Conservation (phyloP, 805 yeast genomes). For the Saccharomycopsis fodiens region DNA sequence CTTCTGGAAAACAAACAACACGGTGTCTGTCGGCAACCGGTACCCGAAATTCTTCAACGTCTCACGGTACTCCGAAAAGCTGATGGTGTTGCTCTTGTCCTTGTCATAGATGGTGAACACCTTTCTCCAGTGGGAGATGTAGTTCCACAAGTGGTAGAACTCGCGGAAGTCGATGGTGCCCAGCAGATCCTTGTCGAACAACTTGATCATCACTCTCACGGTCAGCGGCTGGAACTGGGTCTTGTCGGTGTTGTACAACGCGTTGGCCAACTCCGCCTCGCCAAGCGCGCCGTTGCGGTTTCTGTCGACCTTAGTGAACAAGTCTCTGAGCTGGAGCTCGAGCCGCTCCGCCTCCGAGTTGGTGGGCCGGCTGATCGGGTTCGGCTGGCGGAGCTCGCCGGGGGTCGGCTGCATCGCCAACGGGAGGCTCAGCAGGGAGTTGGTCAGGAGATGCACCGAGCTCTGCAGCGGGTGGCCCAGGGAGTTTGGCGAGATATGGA, state of each 20-base stretch:
- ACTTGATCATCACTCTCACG: slow-evolving; percentile 52
- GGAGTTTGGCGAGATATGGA: not conserved
- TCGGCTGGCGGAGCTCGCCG: slow-evolving; percentile 17
- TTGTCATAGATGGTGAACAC: slow-evolving; percentile 56
- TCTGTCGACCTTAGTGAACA: slow-evolving; percentile 49
- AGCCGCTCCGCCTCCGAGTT: slow-evolving; percentile 23
- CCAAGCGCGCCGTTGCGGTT: slow-evolving; percentile 46
- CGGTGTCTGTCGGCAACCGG: slow-evolving; percentile 50
- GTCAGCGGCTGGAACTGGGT: slow-evolving; percentile 56
- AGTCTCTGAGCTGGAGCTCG: slow-evolving; percentile 40
- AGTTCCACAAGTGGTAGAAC: slow-evolving; percentile 64
- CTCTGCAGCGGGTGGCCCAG: not conserved
- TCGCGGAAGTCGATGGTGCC: slow-evolving; percentile 51
- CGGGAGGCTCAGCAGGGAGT: not conserved
- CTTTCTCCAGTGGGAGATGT: slow-evolving; percentile 59
- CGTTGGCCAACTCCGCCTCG: slow-evolving; percentile 49
- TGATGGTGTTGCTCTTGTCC: slow-evolving; percentile 50
- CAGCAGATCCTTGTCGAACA: slow-evolving; percentile 49
- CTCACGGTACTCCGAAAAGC: slow-evolving; percentile 60
- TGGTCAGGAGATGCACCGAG: not conserved
- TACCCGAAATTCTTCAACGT: slow-evolving; percentile 64
- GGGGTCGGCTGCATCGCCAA: slow-evolving; percentile 14
- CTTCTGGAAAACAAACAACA: slow-evolving; percentile 49
- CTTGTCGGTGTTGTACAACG: slow-evolving; percentile 53
- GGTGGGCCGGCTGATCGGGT: slow-evolving; percentile 13